These are phyloP conservation scores for Solanum gandarillasii DNA, from an alignment of 257 asterid genomes.

Conservation along the genomic window DNA sequence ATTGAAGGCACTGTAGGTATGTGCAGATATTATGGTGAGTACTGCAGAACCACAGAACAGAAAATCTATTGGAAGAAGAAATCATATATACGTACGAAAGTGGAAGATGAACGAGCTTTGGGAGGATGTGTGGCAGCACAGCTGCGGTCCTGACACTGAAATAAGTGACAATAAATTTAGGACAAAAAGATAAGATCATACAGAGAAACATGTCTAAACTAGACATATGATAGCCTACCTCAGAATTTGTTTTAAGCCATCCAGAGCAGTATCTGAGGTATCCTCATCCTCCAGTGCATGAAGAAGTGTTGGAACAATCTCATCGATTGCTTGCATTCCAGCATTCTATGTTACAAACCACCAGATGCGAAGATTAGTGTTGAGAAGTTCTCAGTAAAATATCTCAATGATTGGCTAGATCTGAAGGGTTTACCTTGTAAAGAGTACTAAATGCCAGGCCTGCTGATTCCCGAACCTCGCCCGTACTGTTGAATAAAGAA, in stretches of 20 bases:
- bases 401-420: neutral
- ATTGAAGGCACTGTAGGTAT: constrained; percentile 67
- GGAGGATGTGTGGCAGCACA: constrained; percentile 97
- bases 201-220: neutral
- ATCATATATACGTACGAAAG: constrained; percentile 54
- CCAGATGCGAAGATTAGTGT: neutral
- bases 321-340: constrained; percentile 99
- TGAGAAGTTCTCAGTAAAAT: neutral
- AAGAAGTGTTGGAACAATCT: constrained; percentile 92
- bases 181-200: neutral
- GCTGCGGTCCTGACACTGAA: constrained; percentile 93
- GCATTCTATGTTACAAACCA: constrained; percentile 56
- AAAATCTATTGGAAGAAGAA: constrained; percentile 4
- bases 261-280: constrained; percentile 94
- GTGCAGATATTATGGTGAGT: constrained; percentile 8
- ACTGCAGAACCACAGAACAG: neutral
- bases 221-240: constrained; percentile 29
- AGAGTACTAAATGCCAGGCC: constrained; percentile 95
- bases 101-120: constrained; percentile 92
- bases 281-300: constrained; percentile 88
- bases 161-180: constrained; percentile 4
- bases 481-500: constrained; percentile 30
- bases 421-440: constrained; percentile 56
- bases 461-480: constrained; percentile 95
- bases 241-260: constrained; percentile 93